Base-by-base conservation (phyloP, 495 filamentous ascomycete genomes). In the Oleoguttula mirabilis region DNA sequence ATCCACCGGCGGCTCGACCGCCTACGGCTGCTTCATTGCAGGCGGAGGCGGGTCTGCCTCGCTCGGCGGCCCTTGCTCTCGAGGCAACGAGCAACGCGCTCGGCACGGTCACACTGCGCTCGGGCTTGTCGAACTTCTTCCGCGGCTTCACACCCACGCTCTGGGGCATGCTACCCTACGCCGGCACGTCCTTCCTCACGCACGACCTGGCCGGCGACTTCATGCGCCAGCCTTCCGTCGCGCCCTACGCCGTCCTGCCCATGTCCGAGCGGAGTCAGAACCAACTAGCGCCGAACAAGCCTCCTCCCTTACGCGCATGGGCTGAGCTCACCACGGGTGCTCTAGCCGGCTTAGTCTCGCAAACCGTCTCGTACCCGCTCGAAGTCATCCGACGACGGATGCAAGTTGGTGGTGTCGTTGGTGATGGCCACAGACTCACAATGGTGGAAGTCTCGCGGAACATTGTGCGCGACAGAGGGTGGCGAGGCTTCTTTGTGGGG, bases 101-200 rank as follows among this genome's bases (percentile, higher is more conserved):
- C 3, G 59, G 62, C 27, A 57, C 63, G 7, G 61, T 61, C 7
- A 68, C 73, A 0, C 77, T 82, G 0, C 68, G 68, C 21, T 70
- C 69, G 8, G 88, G 92, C 0, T 55, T 94, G 0, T 61, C 75
- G 31, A 96, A 96, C 60, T 98, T 98, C 62, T 98, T 93, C 60
- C 80, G 90, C 23, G 90, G 90, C 11, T 98, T 96, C 59, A 77
- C 75, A 0, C 80, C 88, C 0, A 96, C 90, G 0, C 58, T 98
- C 11, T 64, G 84, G 27, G 90, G 90, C 34, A 98, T 98, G 88
- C 58, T 98, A 11, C 90, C 90, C 2, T 98, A 98, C 53, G 90
- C 92, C 11, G 90, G 90, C 36, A 76, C 92, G 55, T 95, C 88
- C n/a, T 98, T 98, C 68, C 73, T 96, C 23, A 92, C 85, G 0